phyloP scores from a whole-genome alignment of 2,329 filamentous ascomycete genomes.

The Boeremia exigua region DNA sequence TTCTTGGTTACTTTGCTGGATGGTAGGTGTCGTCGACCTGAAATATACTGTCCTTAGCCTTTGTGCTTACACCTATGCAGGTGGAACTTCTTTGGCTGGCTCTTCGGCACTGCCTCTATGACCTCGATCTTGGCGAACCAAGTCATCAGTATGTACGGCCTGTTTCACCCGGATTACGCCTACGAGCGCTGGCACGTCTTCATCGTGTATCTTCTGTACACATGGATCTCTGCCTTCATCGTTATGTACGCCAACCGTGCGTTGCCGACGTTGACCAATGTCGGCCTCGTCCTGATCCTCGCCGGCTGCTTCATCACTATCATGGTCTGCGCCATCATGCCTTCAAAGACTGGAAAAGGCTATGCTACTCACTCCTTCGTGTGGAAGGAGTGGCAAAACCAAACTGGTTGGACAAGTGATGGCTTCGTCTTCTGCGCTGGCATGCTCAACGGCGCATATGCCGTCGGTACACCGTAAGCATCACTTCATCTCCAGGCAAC shows the following conservation, averaged over 20 bases:
- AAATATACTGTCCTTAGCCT: background rate
- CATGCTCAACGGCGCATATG: slow-evolving; percentile 73
- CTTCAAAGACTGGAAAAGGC: slow-evolving; percentile 51
- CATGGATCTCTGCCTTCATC: slow-evolving; percentile 54
- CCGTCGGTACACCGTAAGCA: slow-evolving; percentile 64
- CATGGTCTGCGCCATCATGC: slow-evolving; percentile 63
- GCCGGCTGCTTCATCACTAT: slow-evolving; percentile 62
- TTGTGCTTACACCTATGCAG: slow-evolving; percentile 25
- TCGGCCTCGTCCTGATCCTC: slow-evolving; percentile 61
- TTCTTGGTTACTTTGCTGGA: slow-evolving; percentile 58
- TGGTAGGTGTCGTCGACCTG: slow-evolving; percentile 37
- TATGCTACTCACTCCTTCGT: slow-evolving; percentile 52
- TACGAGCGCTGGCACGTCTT: slow-evolving; percentile 60
- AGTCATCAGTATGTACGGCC: slow-evolving; percentile 56
- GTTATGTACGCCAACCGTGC: slow-evolving; percentile 63
- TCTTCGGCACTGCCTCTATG: slow-evolving; percentile 54
- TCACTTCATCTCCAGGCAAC: no score
- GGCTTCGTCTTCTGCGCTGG: slow-evolving; percentile 70
- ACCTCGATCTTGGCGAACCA: slow-evolving; percentile 54
- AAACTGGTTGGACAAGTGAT: slow-evolving; percentile 55
- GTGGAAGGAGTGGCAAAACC: slow-evolving; percentile 56
- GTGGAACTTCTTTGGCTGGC: slow-evolving; percentile 61
- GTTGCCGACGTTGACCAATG: slow-evolving; percentile 60
- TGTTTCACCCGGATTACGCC: slow-evolving; percentile 55
- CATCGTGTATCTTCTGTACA: slow-evolving; percentile 55